Base-by-base conservation (phyloP, 768 basidiomycete species). In the Phlebiopsis gigantea region DNA sequence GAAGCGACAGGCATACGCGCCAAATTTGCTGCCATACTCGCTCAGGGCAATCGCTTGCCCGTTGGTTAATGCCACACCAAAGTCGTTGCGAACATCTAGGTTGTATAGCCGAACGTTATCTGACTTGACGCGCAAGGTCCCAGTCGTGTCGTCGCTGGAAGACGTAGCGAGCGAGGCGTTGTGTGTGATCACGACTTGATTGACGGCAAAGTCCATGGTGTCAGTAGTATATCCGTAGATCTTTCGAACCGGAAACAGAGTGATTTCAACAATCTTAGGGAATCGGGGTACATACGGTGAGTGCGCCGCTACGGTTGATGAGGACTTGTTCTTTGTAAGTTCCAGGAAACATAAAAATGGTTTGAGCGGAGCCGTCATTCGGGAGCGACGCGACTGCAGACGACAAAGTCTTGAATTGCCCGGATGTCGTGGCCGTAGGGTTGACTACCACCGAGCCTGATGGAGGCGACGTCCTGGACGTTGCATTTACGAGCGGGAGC, bases 1-100 rank as follows among this genome's bases (percentile, higher is more conserved):
- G 50, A 51, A 51, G 6, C 50, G 50, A 21, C 50, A 51, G 10
- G 50, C 50, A 19, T 51, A 51, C 6, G 50, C 50, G n/a, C 50
- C 50, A 24, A 39, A 51, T 22, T 51, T 19, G 21, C 22, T 41
- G 2, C 31, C 50, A 22, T 51, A 51, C 21, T 34, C 19, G 19
- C 50, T 51, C 9, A 51, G 50, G 12, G 50, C 50, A 41, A 51
- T 51, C 15, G 50, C 50, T 21, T 51, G 50, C 3, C 50, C 50
- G 31, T 51, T 51, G 9, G 50, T 51, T 22, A 21, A 7, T 31
- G 50, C 50, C 2, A 51, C 50, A 25, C 50, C 50, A 31, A 51
- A 51, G 30, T 51, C 50, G 22, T 51, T 51, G 30, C 50, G 50
- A 15, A 51, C 26, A 30, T 51, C 50, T 9, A 51, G n/a, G 19